Base-by-base conservation (phyloP, 257 asterid species). In the Eustoma russellianum region DNA sequence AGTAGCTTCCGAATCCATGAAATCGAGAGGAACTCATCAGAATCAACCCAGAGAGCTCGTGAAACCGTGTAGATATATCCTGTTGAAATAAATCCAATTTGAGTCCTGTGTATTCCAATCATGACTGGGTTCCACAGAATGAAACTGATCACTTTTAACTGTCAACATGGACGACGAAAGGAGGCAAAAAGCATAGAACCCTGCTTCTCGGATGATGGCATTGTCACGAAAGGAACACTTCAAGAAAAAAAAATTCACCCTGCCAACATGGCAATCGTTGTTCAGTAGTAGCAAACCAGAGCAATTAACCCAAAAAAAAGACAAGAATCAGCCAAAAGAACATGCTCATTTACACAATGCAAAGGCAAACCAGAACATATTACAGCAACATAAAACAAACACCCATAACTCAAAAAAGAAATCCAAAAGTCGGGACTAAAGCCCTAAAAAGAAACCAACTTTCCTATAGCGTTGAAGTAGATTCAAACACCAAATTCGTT, bases 131-230 rank as follows among this genome's bases (percentile, higher is more conserved):
- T 80, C 93, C 61, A 66, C 50, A 1, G 94, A 79, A 61, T 78
- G 86, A 55, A 81, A 68, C 55, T 77, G 92, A 65, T 83, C 96
- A 34, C 66, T 53, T 50, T 83, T 75, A 46, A 79, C 46, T n/a
- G 76, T 62, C 71, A 86, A 28, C 55, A 90, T 77, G 95, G 66
- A 48, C 93, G 90, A 33, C 97, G 95, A 71, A 89, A 89, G 3
- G 94, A 74, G 13, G 88, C 80, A 70, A 89, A 85, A 34, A 88
- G 88, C 62, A 79, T 62, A 53, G 82, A 78, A 57, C 84, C 83
- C 56, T 73, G 80, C 61, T 58, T 74, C 48, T 77, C 79, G 16
- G 95, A 69, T 50, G 94, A 75, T 53, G 94, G 95, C 97, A 89
- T 85, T 65, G 49, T 74, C 52, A 40, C 66, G 49, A 61, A 33